Conservation (phyloP, 2,329 filamentous ascomycete genomes). For the Trichoderma pleuroti region DNA sequence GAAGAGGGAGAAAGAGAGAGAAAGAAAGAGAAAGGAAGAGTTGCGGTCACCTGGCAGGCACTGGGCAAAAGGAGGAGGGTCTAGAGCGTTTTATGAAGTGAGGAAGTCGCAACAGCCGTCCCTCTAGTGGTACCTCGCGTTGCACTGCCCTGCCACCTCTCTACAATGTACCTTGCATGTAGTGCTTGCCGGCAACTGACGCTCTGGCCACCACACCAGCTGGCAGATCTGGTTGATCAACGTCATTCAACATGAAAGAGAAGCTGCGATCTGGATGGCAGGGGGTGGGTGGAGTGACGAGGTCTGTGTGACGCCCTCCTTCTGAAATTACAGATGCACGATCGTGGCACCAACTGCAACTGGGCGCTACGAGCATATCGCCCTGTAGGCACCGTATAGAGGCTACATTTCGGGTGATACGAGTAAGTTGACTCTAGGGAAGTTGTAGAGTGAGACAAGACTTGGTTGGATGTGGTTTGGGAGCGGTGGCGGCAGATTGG, state of each 20-base stretch:
- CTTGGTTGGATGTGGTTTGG: neutral
- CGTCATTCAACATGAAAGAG: neutral
- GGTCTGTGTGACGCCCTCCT: neutral
- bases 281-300: neutral
- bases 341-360: neutral
- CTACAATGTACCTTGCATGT: neutral
- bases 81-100: conserved; percentile 1
- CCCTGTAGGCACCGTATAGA: neutral
- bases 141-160: neutral
- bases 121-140: neutral
- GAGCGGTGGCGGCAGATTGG: neutral
- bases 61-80: neutral
- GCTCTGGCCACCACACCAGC: conserved; percentile 5
- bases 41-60: neutral
- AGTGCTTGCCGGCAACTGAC: neutral
- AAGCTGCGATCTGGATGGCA: neutral
- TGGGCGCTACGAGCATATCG: neutral
- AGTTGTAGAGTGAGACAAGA: conserved; percentile 2
- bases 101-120: neutral
- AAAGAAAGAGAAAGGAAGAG: neutral
- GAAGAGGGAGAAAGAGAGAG: neutral
- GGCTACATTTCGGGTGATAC: neutral
- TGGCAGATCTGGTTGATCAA: conserved; percentile 9
- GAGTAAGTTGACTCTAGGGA: neutral
- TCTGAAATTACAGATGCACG: neutral